Base-by-base conservation (phyloP, 78 protist genomes). In the Pigoraptor vietnamica region DNA sequence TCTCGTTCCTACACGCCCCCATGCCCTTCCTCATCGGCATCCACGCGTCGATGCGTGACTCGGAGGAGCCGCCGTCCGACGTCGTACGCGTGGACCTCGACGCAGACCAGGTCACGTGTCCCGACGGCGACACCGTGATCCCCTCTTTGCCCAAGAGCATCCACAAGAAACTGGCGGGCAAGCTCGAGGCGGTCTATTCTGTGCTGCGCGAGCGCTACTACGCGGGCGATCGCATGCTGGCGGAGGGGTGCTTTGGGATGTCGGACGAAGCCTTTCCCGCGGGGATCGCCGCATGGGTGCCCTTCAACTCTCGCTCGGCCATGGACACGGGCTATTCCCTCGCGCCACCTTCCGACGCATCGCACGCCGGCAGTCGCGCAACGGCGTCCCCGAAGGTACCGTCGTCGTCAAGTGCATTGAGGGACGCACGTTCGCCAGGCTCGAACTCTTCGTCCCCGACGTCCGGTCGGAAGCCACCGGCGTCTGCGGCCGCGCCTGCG, bases 21-120 rank as follows among this genome's bases (percentile, higher is more conserved):
- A 40, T 93, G 81, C 94, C 94, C 23, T 93, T 91, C 81, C 79
- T 93, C 81, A 87, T 93, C 23, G 94, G 94, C 39, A 48, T 48
- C 67, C 67, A 48, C 67, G 6, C 67, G 67, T 48, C 67, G 29
- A 48, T 48, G 6, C 67, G 67, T 48, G 67, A 48, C 14, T 21
- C 67, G 29, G 67, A 48, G 67, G 67, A 48, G 67, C 67, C 67
- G 6, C 67, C 67, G 67, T 14, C 67, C 29, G 67, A 48, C 14
- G 67, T 48, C 14, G 67, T 48, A 21, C 14, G 67, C 67, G 67
- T 48, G 67, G 67, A 48, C 14, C 67, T 48, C 67, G 67, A 48
- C 67, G 67, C 29, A 21, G 67, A 48, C 67, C 29, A 21, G 29
- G 14, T 48, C 14, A 21, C 67, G 6, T 48, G 67, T 48, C 67